Base-by-base conservation (phyloP, 2,329 filamentous ascomycete genomes). In the Pyrenophora seminiperda region DNA sequence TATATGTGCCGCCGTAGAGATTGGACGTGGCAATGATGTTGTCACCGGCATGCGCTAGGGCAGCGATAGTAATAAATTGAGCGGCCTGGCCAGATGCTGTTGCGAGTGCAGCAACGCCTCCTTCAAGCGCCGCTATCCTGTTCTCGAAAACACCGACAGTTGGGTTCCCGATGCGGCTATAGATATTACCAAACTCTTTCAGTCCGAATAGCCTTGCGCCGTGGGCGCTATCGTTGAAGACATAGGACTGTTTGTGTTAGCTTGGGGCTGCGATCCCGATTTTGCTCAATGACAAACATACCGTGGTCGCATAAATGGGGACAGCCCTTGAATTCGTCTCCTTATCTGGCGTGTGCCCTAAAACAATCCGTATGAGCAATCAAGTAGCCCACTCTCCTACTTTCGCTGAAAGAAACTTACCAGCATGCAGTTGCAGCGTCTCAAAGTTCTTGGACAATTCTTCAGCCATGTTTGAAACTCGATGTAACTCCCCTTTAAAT, bases 131-230 rank as follows among this genome's bases (percentile, higher is more conserved):
- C n/a, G 93, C 92, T 41, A 97, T 89, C 54, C 93, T 86, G 80
- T 97, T 95, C 78, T 99, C 94, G 59, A 99, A 93, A 20, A 97
- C 93, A 75, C 95, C 93, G 62, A 93, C 88, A 0, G 93, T 97
- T 2, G 93, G 92, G 39, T 59, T 47, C 15, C 40, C 91, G 66
- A 99, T 91, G 59, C 94, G 90, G 73, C 88, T 94, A 82, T 99
- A 99, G 74, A 97, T 96, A 78, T 97, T 97, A 76, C 92, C 94
- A 67, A 90, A 89, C 77, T 97, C 91, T 79, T 97, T 95, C 75
- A 99, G 89, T 71, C 91, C 90, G 72, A 99, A 99, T 33, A 99
- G 87, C 73, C 91, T 87, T 47, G 94, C 94, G 55, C 91, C 94
- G 69, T 97, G 94, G 41, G 91, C 93, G 42, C 91, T 96, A 79